Evolutionary conservation across 2,329 filamentous ascomycete species (phyloP).

Genomic region (Fusarium udum): DNA sequence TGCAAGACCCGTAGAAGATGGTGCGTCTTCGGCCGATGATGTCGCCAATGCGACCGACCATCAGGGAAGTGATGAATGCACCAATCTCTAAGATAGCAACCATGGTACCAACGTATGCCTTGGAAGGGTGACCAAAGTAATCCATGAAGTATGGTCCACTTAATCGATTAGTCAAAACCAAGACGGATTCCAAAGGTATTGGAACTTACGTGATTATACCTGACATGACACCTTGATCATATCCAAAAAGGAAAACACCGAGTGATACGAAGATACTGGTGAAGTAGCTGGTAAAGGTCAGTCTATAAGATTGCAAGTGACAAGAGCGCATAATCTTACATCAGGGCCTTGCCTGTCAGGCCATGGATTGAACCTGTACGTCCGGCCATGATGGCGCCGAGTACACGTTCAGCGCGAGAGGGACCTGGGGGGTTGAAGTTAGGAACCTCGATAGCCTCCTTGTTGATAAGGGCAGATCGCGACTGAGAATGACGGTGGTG

Average conservation of each 20-base stretch:
- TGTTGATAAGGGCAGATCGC: slow-evolving; percentile 60
- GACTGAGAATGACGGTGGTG: slow-evolving; percentile 52
- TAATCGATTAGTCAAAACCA: slow-evolving; percentile 34
- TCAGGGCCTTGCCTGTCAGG: slow-evolving; percentile 92
- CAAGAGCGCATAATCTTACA: slow-evolving; percentile 64
- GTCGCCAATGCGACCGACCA: slow-evolving; percentile 89
- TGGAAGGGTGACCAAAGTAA: slow-evolving; percentile 90
- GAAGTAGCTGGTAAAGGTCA: slow-evolving; percentile 74
- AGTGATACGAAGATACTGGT: slow-evolving; percentile 91
- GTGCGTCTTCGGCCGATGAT: slow-evolving; percentile 88
- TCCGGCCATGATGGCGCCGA: slow-evolving; percentile 88
- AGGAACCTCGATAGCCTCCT: slow-evolving; percentile 86
- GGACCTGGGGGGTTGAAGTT: slow-evolving; percentile 70
- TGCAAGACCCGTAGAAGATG: slow-evolving; percentile 90
- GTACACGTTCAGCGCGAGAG: slow-evolving; percentile 71
- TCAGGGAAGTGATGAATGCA: slow-evolving; percentile 87
- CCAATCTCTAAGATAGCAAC: slow-evolving; percentile 96
- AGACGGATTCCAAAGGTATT: background rate
- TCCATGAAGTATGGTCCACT: slow-evolving; percentile 89
- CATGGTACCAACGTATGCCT: slow-evolving; percentile 93
- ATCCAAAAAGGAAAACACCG: slow-evolving; percentile 88
- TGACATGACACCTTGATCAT: slow-evolving; percentile 92
- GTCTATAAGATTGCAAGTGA: slow-evolving; percentile 8
- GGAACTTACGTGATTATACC: slow-evolving; percentile 69
- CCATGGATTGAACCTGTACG: slow-evolving; percentile 82